Evolutionary conservation across 305 asterid species (phyloP).

Genomic region (Fraxinus nigra): DNA sequence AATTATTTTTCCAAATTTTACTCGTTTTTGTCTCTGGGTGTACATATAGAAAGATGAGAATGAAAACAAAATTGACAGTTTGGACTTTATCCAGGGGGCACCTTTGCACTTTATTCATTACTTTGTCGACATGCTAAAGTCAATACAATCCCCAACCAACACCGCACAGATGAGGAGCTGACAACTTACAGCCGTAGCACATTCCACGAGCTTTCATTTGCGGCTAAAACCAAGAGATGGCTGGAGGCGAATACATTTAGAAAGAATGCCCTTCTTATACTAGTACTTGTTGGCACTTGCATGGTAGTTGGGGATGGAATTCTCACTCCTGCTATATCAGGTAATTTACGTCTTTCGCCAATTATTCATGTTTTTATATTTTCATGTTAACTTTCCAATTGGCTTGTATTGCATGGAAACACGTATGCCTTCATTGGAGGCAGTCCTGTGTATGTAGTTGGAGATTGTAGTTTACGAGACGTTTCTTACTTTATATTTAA

Average conservation of each 20-base stretch:
- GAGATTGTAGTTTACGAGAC: not conserved
- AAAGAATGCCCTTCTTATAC: slow-evolving; percentile 67
- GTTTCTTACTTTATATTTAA: not conserved
- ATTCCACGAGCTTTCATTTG: slow-evolving; percentile 83
- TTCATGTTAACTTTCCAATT: not conserved
- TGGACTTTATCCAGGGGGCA: slow-evolving; percentile 59
- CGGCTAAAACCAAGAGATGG: slow-evolving; percentile 92
- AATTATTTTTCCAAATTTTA: not conserved
- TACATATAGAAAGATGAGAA: not conserved
- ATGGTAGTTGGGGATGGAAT: slow-evolving; percentile 98
- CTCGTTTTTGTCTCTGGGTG: not conserved
- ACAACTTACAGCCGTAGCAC: slow-evolving; percentile 93
- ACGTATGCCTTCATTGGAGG: not conserved
- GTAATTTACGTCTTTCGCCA: slow-evolving; percentile 33
- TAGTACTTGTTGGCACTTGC: slow-evolving; percentile 89
- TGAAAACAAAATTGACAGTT: not conserved
- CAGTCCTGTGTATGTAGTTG: not conserved
- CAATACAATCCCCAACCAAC: slow-evolving; percentile 89
- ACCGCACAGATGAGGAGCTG: slow-evolving; percentile 96
- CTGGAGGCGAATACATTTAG: slow-evolving; percentile 69
- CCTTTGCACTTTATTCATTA: slow-evolving; percentile 92
- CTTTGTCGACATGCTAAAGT: slow-evolving; percentile 96
- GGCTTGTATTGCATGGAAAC: not conserved
- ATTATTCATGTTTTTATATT: not conserved
- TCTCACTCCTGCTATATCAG: slow-evolving; percentile 98